A percentile compares a stretch with the other conserved stretches of the same genome.
Evolutionary conservation across 192 early-diverging fungal species (phyloP).

Genomic region (Entomortierella beljakovae): DNA sequence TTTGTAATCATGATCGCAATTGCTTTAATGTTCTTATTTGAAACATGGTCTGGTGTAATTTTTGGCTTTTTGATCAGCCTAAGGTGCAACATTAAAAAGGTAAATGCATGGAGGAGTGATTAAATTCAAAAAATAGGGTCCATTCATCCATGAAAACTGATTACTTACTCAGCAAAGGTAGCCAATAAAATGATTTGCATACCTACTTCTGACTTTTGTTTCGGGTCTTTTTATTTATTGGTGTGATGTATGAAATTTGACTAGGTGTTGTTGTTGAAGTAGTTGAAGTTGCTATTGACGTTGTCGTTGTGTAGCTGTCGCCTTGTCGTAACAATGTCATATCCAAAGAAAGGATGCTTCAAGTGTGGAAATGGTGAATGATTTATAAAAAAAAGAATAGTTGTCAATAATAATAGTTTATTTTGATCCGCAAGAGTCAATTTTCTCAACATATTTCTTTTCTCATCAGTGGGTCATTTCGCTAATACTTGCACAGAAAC

Average conservation of each 20-base stretch:
- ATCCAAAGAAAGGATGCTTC: conserved; percentile 61
- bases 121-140: no score
- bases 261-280: not conserved
- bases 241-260: no score
- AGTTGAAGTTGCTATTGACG: not conserved
- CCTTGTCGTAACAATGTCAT: conserved; percentile 41
- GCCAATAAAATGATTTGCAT: no score
- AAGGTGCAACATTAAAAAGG: no score
- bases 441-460: not conserved
- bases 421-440: not conserved
- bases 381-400: not conserved
- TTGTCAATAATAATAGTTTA: not conserved
- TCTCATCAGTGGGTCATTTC: conserved; percentile 59
- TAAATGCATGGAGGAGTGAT: no score
- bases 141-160: no score
- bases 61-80: no score
- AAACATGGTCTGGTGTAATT: not conserved
- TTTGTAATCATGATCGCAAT: not conserved
- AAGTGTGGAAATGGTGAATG: conserved; percentile 69
- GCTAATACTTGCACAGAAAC: conserved; percentile 61
- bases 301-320: not conserved
- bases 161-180: no score
- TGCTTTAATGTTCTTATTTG: not conserved
- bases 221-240: no score
- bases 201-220: no score